Evolutionary conservation across 768 basidiomycete species (phyloP).

Genomic region (Astraeus odoratus): DNA sequence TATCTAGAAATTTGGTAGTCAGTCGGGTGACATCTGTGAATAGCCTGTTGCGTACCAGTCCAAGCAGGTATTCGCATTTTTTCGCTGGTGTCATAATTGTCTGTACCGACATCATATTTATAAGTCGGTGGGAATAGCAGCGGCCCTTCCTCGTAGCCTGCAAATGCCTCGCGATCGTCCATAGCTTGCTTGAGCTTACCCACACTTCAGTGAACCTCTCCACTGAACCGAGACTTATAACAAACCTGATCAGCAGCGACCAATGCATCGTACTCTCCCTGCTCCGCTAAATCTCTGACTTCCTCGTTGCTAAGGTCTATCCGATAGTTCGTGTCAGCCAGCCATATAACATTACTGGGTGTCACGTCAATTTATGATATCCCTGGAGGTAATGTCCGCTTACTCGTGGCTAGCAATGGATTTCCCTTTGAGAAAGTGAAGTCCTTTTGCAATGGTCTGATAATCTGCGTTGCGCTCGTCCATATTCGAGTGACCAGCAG

Average conservation of each 20-base stretch:
- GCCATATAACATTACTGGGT: slow-evolving; percentile 85
- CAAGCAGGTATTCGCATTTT: slow-evolving; percentile 96
- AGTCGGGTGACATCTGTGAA: slow-evolving; percentile 5
- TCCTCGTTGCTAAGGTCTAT: slow-evolving; percentile 80
- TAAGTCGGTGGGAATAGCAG: slow-evolving; percentile 93
- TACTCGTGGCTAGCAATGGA: slow-evolving; percentile 88
- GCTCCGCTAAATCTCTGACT: slow-evolving; percentile 59
- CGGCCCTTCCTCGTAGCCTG: slow-evolving; percentile 83
- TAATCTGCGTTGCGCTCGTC: slow-evolving; percentile 93
- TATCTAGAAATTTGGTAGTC: slow-evolving; percentile 49
- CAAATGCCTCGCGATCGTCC: slow-evolving; percentile 66
- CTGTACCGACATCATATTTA: slow-evolving; percentile 77
- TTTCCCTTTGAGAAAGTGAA: slow-evolving; percentile 88
- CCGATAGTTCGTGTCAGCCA: slow-evolving; percentile 94
- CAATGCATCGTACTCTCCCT: slow-evolving; percentile 65
- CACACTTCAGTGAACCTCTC: background rate
- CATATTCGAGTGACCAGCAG: slow-evolving; percentile 88
- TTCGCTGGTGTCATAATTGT: slow-evolving; percentile 91
- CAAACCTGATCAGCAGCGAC: slow-evolving; percentile 82
- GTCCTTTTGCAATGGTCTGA: slow-evolving; percentile 71
- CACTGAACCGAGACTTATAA: background rate
- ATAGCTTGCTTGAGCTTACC: slow-evolving; percentile 67
- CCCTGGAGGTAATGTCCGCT: slow-evolving; percentile 18
- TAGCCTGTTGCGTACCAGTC: slow-evolving; percentile 61
- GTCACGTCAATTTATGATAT: slow-evolving; percentile 3